Percentiles rank a stretch among this genome's conserved stretches.
phyloP scores from a whole-genome alignment of 2,329 filamentous ascomycete species.

The Stagonosporopsis cucurbitacearum region DNA sequence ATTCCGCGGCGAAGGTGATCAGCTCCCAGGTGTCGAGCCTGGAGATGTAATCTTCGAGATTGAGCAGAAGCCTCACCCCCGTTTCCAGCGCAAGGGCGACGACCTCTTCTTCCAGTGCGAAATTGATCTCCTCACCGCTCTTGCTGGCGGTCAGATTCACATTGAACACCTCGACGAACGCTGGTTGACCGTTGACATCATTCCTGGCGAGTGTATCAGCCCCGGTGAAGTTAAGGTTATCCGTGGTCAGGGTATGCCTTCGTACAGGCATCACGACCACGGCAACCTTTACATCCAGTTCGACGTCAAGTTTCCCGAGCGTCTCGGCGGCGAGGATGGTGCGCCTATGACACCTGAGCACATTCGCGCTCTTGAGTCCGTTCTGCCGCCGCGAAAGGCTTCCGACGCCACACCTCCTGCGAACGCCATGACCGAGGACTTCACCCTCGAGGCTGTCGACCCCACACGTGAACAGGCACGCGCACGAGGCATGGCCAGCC shows the following conservation, averaged over 20 bases:
- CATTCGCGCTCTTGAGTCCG: slow-evolving; percentile 79
- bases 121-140: slow-evolving; percentile 92
- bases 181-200: slow-evolving; percentile 92
- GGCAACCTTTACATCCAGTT: slow-evolving; percentile 98
- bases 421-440: slow-evolving; percentile 92
- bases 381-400: slow-evolving; percentile 74
- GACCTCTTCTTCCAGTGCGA: slow-evolving; percentile 95
- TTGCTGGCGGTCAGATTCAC: slow-evolving; percentile 88
- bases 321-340: slow-evolving; percentile 53
- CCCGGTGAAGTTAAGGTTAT: slow-evolving; percentile 92
- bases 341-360: slow-evolving; percentile 65
- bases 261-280: slow-evolving; percentile 89
- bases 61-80: slow-evolving; percentile 95
- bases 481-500: slow-evolving; percentile 69
- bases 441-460: slow-evolving; percentile 85
- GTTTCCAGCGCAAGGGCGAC: slow-evolving; percentile 95
- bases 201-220: slow-evolving; percentile 92
- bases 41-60: slow-evolving; percentile 99
- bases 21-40: slow-evolving; percentile 88
- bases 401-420: slow-evolving; percentile 71
- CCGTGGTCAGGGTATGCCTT: slow-evolving; percentile 96
- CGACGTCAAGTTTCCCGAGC: slow-evolving; percentile 90
- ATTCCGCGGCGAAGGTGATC: slow-evolving; percentile 96
- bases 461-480: slow-evolving; percentile 66
- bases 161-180: slow-evolving; percentile 97